phyloP scores from a whole-genome alignment of 1,284 basidiomycete genomes.

The Malassezia obtusa region DNA sequence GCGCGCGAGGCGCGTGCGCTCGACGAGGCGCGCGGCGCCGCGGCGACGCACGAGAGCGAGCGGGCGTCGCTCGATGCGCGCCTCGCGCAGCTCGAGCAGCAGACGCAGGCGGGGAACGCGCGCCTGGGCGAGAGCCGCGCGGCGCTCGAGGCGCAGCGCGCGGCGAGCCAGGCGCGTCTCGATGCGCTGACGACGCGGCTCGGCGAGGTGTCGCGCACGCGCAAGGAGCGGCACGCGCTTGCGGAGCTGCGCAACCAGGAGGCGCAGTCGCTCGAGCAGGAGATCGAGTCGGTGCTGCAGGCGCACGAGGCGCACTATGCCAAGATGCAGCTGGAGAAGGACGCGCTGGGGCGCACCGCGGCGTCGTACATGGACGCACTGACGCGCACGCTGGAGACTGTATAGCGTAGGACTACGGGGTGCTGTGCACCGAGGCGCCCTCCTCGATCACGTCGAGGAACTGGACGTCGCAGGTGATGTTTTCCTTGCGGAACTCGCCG shows the following conservation, averaged over 20 bases:
- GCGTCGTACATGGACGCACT: conserved; percentile 14
- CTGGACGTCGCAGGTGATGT: conserved; percentile 35
- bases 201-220: conserved; percentile 6
- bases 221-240: conserved; percentile 14
- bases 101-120: background rate
- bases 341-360: conserved; percentile 10
- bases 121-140: conserved; percentile 3
- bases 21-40: conserved; percentile 16
- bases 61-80: conserved; percentile 20
- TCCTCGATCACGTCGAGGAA: conserved; percentile 38
- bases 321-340: conserved; percentile 16
- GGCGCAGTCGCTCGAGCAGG: conserved; percentile 7
- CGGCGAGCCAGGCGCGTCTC: conserved; percentile 11
- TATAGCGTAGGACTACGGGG: conserved; percentile 1
- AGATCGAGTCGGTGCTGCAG: conserved; percentile 14
- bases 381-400: conserved; percentile 16
- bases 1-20: conserved; percentile 9
- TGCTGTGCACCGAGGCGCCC: conserved; percentile 22
- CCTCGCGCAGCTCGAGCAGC: conserved; percentile 8
- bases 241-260: conserved; percentile 7
- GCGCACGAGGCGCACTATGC: conserved; percentile 11
- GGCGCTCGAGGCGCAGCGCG: conserved; percentile 28
- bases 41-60: conserved; percentile 19
- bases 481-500: conserved; percentile 31
- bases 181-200: conserved; percentile 9